Conservation (phyloP, 208 protist genomes). For the Wallacemonas sp. region DNA sequence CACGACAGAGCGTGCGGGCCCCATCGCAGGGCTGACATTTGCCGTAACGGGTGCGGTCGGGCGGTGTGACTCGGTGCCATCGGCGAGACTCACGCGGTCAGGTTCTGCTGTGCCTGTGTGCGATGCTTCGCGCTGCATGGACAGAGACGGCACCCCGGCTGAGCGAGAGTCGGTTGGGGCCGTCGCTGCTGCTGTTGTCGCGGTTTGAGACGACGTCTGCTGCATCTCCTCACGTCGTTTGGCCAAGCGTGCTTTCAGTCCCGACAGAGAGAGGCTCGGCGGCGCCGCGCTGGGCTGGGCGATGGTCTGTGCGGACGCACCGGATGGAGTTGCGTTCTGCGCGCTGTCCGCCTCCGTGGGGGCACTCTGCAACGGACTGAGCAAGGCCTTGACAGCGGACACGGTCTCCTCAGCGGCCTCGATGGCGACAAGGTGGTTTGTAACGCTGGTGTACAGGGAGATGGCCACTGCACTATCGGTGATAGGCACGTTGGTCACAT, state of each 20-base stretch:
- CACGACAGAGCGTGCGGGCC: neutral
- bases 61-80: constrained; percentile 10
- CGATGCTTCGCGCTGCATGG: neutral
- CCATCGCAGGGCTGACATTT: constrained; percentile 8
- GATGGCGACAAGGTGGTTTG: constrained; percentile 17
- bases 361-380: constrained; percentile 19
- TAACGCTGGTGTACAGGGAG: constrained; percentile 13
- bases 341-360: constrained; percentile 2
- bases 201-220: constrained; percentile 18
- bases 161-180: too few species aligned
- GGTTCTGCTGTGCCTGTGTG: neutral
- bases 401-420: constrained; percentile 21
- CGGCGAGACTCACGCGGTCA: neutral
- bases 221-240: constrained; percentile 61
- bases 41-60: constrained; percentile 1
- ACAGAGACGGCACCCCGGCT: neutral
- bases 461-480: constrained; percentile 8
- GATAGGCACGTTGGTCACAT: constrained; percentile 31
- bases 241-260: constrained; percentile 59
- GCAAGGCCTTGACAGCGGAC: constrained; percentile 24
- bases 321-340: neutral
- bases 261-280: constrained; percentile 37
- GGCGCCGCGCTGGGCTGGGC: neutral
- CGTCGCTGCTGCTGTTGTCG: constrained; percentile 19
- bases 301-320: neutral